These are phyloP conservation scores for Aspergillus biplanus DNA, from an alignment of 495 filamentous ascomycete species.

Conservation along the genomic window DNA sequence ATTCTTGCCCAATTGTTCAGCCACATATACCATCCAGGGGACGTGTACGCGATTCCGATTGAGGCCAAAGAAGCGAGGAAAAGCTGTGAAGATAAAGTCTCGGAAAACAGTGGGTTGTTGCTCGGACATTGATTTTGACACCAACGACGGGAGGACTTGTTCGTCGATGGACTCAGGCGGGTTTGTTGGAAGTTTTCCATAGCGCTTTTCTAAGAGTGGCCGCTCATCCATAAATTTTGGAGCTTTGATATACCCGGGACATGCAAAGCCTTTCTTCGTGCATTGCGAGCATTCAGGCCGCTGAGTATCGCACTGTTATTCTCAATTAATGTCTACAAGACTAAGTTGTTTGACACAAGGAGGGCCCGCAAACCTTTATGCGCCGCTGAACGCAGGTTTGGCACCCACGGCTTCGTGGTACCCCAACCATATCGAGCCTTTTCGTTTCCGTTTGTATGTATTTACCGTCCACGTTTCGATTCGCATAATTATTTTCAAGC, in stretches of 20 bases:
- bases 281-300: conserved; percentile 36
- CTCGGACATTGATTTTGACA: conserved; percentile 24
- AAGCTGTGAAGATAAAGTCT: conserved; percentile 29
- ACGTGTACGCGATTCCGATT: conserved; percentile 30
- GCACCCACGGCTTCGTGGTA: conserved; percentile 47
- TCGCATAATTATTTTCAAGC: neutral
- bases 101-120: conserved; percentile 33
- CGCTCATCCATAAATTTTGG: conserved; percentile 34
- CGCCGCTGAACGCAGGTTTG: conserved; percentile 37
- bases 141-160: conserved; percentile 26
- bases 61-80: conserved; percentile 31
- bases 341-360: neutral
- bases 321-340: neutral
- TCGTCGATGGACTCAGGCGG: conserved; percentile 27
- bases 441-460: neutral
- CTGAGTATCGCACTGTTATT: conserved; percentile 31
- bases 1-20: conserved; percentile 25
- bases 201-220: conserved; percentile 26
- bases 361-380: conserved; percentile 27
- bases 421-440: conserved; percentile 40
- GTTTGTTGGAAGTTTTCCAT: conserved; percentile 12
- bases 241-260: conserved; percentile 33
- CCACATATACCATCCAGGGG: conserved; percentile 31
- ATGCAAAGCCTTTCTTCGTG: conserved; percentile 29
- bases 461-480: neutral